phyloP scores from a whole-genome alignment of 164 flowering plant species.

The Amborella trichopoda region DNA sequence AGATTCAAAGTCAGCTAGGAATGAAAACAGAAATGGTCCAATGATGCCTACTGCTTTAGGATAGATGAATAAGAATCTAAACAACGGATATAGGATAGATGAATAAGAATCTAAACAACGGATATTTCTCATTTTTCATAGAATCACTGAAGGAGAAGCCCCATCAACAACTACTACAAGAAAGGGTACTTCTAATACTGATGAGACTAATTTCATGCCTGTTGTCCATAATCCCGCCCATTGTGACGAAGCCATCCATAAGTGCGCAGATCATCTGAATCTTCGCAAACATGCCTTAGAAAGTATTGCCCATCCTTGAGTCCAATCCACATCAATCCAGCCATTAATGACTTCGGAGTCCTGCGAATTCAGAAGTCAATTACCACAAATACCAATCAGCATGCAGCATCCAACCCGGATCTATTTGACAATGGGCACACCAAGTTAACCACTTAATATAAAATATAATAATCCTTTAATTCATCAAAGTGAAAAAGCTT shows the following conservation, averaged over 20 bases:
- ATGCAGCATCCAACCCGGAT: too few species aligned
- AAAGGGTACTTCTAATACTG: too few species aligned
- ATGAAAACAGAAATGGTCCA: too few species aligned
- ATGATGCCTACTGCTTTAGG: too few species aligned
- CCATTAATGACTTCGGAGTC: slow-evolving; percentile 75
- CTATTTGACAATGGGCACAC: not conserved
- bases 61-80: too few species aligned
- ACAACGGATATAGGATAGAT: too few species aligned
- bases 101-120: too few species aligned
- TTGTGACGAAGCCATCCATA: slow-evolving; percentile 93
- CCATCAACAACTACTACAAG: too few species aligned
- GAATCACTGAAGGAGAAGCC: too few species aligned
- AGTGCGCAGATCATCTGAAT: slow-evolving; percentile 69
- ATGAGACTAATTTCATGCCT: too few species aligned
- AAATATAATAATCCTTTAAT: not conserved
- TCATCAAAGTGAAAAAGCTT: not conserved
- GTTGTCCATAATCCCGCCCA: slow-evolving; percentile 93
- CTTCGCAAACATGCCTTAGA: slow-evolving; percentile 81
- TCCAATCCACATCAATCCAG: slow-evolving; percentile 97
- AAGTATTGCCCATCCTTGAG: slow-evolving; percentile 66
- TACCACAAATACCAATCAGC: not conserved
- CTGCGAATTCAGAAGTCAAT: slow-evolving; percentile 29
- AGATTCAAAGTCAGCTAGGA: too few species aligned
- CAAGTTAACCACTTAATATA: not conserved
- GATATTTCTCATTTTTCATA: too few species aligned